These are phyloP conservation scores for Hypoxylon rickii DNA, from an alignment of 495 filamentous ascomycete species.

Conservation along the genomic window DNA sequence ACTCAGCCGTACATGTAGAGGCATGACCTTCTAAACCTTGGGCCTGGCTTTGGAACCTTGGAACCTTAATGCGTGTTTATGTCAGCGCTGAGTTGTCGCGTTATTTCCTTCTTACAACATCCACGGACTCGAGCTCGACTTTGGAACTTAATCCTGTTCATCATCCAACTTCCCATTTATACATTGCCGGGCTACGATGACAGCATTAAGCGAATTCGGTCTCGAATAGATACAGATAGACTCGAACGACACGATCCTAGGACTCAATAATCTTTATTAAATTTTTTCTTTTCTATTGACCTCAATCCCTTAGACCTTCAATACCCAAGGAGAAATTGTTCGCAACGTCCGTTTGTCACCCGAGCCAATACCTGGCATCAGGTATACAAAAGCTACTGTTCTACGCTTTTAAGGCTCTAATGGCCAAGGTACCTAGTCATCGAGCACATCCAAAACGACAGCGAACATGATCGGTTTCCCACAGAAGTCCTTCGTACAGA, in stretches of 20 bases:
- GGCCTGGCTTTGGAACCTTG: too few relatives aligned
- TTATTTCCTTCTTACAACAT: neutral
- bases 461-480: conserved; percentile 12
- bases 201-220: too few relatives aligned
- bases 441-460: conserved; percentile 7
- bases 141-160: neutral
- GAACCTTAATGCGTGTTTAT: too few relatives aligned
- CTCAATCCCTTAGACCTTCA: too few relatives aligned
- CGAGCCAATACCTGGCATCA: conserved; percentile 3
- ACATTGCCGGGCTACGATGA: neutral
- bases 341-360: conserved; percentile 4
- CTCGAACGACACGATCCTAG: too few relatives aligned
- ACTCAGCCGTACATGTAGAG: too few relatives aligned
- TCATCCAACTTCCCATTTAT: neutral
- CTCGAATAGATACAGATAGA: too few relatives aligned
- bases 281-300: too few relatives aligned
- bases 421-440: neutral
- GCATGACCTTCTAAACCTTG: too few relatives aligned
- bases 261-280: too few relatives aligned
- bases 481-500: conserved; percentile 13
- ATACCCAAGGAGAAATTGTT: conserved; percentile 12
- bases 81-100: neutral
- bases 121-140: too few relatives aligned
- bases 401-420: conserved; percentile 15
- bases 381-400: neutral